phyloP scores from a whole-genome alignment of 2,329 filamentous ascomycete genomes.

The Neofusicoccum kwambonambiense region DNA sequence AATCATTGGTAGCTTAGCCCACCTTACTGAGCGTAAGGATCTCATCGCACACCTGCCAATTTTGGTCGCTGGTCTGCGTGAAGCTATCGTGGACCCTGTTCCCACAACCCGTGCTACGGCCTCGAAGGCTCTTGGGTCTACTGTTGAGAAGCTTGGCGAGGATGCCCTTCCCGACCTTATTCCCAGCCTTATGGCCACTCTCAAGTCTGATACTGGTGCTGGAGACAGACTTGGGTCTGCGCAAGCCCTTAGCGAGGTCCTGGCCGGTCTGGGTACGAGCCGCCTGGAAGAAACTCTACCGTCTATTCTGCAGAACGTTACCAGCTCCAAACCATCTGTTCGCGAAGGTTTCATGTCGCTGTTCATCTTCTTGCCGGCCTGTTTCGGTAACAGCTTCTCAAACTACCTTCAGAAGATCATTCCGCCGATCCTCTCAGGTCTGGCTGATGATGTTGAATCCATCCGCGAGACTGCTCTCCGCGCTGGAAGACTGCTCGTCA shows the following conservation, averaged over 20 bases:
- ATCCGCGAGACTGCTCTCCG: conserved; percentile 96
- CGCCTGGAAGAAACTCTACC: conserved; percentile 94
- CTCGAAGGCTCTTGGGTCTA: conserved; percentile 89
- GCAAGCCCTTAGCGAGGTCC: conserved; percentile 92
- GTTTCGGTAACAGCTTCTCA: conserved; percentile 97
- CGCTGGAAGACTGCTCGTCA: conserved; percentile 89
- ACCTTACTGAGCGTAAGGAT: conserved; percentile 95
- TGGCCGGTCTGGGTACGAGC: conserved; percentile 88
- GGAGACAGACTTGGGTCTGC: conserved; percentile 94
- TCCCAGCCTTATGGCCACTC: conserved; percentile 92
- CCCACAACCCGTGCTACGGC: conserved; percentile 94
- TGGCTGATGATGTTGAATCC: conserved; percentile 94
- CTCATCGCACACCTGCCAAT: conserved; percentile 88
- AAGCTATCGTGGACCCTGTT: conserved; percentile 90
- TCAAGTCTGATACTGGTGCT: conserved; percentile 95
- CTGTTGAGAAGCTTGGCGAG: conserved; percentile 98
- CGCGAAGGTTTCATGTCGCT: conserved; percentile 99
- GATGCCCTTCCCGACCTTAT: conserved; percentile 96
- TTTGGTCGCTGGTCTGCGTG: conserved; percentile 82
- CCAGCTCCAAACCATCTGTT: conserved; percentile 84
- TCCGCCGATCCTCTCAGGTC: conserved; percentile 86
- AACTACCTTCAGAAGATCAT: conserved; percentile 95
- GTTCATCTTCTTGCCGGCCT: conserved; percentile 98
- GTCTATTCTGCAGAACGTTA: conserved; percentile 93
- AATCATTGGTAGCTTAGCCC: conserved; percentile 95